These are phyloP conservation scores for Aspergillus versicolor DNA, from an alignment of 2,329 filamentous ascomycete genomes.

Conservation along the genomic window DNA sequence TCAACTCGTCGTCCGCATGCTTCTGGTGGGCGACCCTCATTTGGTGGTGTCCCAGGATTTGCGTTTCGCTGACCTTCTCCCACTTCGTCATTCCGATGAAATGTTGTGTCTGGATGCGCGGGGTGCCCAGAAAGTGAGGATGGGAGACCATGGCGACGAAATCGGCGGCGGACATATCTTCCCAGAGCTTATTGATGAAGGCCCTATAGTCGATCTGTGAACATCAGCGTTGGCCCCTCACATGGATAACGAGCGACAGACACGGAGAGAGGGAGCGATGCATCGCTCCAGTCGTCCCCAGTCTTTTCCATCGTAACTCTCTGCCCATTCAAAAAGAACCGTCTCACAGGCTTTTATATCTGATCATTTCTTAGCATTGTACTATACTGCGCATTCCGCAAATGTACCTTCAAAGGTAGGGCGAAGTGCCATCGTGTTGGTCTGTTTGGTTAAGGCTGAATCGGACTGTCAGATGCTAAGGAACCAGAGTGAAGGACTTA, in stretches of 20 bases:
- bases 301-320: conserved; percentile 11
- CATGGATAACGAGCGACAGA: background rate
- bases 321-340: conserved; percentile 6
- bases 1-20: conserved; percentile 48
- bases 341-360: background rate
- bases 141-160: conserved; percentile 57
- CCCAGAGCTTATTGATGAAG: conserved; percentile 46
- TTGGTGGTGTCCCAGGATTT: conserved; percentile 57
- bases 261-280: conserved; percentile 7
- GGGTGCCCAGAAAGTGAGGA: conserved; percentile 55
- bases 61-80: conserved; percentile 54
- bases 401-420: conserved; percentile 23
- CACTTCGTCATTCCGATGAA: conserved; percentile 58
- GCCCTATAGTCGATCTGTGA: conserved; percentile 64
- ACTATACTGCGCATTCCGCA: background rate
- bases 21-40: conserved; percentile 59
- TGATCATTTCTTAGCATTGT: background rate
- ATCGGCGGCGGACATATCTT: conserved; percentile 54
- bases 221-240: background rate
- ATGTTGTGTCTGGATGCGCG: conserved; percentile 59
- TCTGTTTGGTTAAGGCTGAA: background rate
- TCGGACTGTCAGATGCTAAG: background rate
- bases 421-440: background rate
- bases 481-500: background rate
- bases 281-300: conserved; percentile 1